Evolutionary conservation across 305 asterid species (phyloP), one percentile per base, ranked within the genome.

Genomic region (Fraxinus latifolia): DNA sequence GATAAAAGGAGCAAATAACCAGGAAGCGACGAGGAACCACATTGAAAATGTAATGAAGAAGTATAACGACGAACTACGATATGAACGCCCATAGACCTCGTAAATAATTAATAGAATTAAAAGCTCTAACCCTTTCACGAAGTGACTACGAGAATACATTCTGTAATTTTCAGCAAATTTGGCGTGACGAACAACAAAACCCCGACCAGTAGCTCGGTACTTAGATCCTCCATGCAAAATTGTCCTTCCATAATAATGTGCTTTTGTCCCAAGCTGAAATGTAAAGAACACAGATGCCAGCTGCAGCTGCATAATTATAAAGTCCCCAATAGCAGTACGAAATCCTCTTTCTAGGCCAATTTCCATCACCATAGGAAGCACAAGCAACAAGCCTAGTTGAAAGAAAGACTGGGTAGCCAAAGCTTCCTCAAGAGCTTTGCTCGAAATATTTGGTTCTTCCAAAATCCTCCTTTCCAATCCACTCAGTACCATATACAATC

Each of bases 331-430:
- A 36, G 99, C 99, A 72, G 93, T 94, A 19, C 97, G 94, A 74
- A 96, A 96, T 68, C 99, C 99, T 89, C 96, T 88, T 89, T 96
- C 98, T 7, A 96, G 91, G 42, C 98, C 98, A 14, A 91, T 94
- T 83, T 96, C 99, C 99, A 96, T 96, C 77, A 91, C 92, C 99
- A 96, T 96, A 19, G 99, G 99, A 17, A 96, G 89, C 74, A 94
- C 93, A 15, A 96, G 94, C 78, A 96, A 86, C 77, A 94, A 81
- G 11, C 99, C 99, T 23, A 94, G 94, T 89, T 94, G 98, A 85
- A 95, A 94, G 81, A 95, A 82, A 33, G 98, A 93, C 82, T 93
- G 97, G 53, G 98, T 83, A 58, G 98, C 98, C 88, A 96, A 85
- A 82, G 99, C 98, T 86, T 88, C 91, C 85, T 94, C 98, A 5